Evolutionary conservation across 2,329 filamentous ascomycete genomes (phyloP), one percentile per base, ranked within the genome.

Genomic region (Ascochyta koolunga): DNA sequence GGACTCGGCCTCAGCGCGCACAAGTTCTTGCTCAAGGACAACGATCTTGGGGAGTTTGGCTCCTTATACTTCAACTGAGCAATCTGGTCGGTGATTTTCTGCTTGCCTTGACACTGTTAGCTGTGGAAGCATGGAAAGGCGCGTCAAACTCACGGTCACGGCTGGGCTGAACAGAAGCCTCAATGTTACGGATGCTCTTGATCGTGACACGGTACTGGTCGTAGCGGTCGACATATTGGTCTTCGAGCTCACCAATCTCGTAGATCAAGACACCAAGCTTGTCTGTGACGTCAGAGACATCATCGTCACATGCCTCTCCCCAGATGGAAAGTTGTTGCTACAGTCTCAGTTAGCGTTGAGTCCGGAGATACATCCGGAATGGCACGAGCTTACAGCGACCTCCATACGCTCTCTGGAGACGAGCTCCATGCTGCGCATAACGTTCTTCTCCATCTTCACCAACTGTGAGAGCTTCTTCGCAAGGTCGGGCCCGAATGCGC

Each of bases 371-470:
- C 15, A 37, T 44, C 48, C 11, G 41, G 47, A 13, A n/a, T 31
- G 31, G 44, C 19, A 21, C 43, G 54, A 60, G 84, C 91, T 72
- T 89, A 96, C 92, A 72, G 95, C 95, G 64, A 97, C 93, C 71
- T 98, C 95, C 92, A 98, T 98, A 68, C 95, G 88, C 83, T 99
- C 95, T 71, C 92, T 89, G 39, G 92, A 92, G 48, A 98, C 95
- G 43, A 91, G 84, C 76, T 99, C 95, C 83, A 98, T 88, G 76
- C 92, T 97, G 77, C 95, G 91, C 95, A 99, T 99, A 52, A 97
- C 91, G 75, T 99, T 98, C 87, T 99, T 99, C 82, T 99, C 95
- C 95, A 99, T 99, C 86, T 99, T 99, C 61, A 99, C 95, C 47
- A 99, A 86, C 80, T 96, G 91, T 35, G 93, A 91, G 59, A 99